These are phyloP conservation scores for Logfia minima DNA, from an alignment of 129 eudicot genomes.

Conservation along the genomic window DNA sequence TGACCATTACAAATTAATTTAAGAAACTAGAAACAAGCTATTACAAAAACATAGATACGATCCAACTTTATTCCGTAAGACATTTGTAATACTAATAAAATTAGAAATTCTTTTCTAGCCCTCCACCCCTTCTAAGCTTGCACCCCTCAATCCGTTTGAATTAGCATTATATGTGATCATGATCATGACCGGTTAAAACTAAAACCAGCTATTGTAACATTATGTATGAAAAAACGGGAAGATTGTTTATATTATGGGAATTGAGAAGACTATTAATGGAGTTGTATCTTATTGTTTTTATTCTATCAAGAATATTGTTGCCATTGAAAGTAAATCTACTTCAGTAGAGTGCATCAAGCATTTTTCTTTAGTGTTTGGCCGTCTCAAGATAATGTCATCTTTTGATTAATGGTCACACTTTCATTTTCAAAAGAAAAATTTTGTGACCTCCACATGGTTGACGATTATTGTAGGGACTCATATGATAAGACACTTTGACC, in stretches of 20 bases:
- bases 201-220: background rate
- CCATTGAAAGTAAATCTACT: background rate
- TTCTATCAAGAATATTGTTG: background rate
- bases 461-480: background rate
- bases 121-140: too few species aligned
- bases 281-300: background rate
- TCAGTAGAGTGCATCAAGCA: background rate
- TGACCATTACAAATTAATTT: too few species aligned
- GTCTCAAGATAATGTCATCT: too few species aligned
- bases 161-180: background rate
- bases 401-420: too few species aligned
- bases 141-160: too few species aligned
- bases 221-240: constrained; percentile 5
- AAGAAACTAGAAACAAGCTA: too few species aligned
- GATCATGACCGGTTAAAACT: background rate
- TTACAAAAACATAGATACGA: too few species aligned
- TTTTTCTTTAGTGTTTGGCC: too few species aligned
- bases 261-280: background rate
- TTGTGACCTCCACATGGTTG: background rate
- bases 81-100: too few species aligned
- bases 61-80: too few species aligned
- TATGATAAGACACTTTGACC: constrained; percentile 2
- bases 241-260: constrained; percentile 7
- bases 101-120: too few species aligned
- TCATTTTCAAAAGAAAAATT: too few species aligned